Base-by-base conservation (phyloP, 2,329 filamentous ascomycete genomes). In the Exophiala calicioides region DNA sequence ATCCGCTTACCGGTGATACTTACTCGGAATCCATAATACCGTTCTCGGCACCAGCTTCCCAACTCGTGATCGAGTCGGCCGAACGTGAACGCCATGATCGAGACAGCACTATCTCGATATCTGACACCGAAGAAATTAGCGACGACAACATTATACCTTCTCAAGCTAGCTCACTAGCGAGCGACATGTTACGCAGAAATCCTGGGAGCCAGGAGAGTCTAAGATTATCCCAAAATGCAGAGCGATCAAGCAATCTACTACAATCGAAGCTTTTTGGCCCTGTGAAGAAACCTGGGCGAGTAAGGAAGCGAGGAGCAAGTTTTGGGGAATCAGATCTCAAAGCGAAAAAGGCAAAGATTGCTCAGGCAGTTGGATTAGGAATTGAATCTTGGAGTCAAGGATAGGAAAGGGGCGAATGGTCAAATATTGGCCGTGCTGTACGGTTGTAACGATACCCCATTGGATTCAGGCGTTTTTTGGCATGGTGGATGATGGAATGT, bases 31-130 rank as follows among this genome's bases (percentile, higher is more conserved):
- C 50, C 8, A 51, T 51, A 37, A 60, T 63, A 16, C 50, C 41
- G 47, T 57, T 59, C 39, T 62, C 58, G 57, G 51, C 47, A 29
- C 58, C 53, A 16, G 52, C 52, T 39, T 59, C 57, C 19, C 62
- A 57, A 36, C 62, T 38, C 61, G 64, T 26, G 20, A 57, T 58
- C 18, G 57, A 60, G 15, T 61, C 59, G 10, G 54, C 56, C 8
- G 70, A 72, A 15, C 71, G 72, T 37, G 75, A 79, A 27, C 55
- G 51, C 8, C 82, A 83, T 66, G 90, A 88, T 65, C 82, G 88
- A 50, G 89, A 94, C 65, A 91, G 87, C 69, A 94, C 88, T 1
- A 90, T 93, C 37, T 93, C 88, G 1, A 84, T 80, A 15, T 79
- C 77, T 1, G 79, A 80, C 32, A 62, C 65, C 5, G 75, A 77